Conservation (phyloP, 1,284 basidiomycete genomes). For the Omphalotus olearius region DNA sequence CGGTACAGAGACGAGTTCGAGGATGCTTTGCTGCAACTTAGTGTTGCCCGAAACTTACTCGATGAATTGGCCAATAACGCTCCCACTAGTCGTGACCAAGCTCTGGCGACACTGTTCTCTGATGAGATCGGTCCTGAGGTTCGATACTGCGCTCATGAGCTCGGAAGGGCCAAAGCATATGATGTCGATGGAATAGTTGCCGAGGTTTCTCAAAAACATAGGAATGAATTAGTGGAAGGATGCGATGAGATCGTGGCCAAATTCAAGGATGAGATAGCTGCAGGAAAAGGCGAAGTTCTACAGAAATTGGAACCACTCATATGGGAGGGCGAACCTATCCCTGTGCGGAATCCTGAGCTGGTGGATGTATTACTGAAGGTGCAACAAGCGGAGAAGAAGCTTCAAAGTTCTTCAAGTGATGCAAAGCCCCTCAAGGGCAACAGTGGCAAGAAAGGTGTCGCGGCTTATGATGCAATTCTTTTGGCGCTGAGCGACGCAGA, state of each 20-base stretch:
- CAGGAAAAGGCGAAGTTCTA: slow-evolving; percentile 41
- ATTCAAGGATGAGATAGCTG: slow-evolving; percentile 42
- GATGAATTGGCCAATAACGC: slow-evolving; percentile 68
- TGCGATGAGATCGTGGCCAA: slow-evolving; percentile 56
- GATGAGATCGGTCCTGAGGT: slow-evolving; percentile 71
- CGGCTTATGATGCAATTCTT: slow-evolving; percentile 82
- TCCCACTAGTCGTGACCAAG: slow-evolving; percentile 84
- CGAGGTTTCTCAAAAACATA: slow-evolving; percentile 61
- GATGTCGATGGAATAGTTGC: slow-evolving; percentile 81
- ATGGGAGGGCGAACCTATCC: slow-evolving; percentile 85
- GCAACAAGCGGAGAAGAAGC: slow-evolving; percentile 68
- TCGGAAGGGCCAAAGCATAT: slow-evolving; percentile 72
- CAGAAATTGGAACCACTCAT: slow-evolving; percentile 51
- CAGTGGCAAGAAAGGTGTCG: slow-evolving; percentile 67
- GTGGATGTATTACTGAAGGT: slow-evolving; percentile 85
- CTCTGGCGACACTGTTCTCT: slow-evolving; percentile 51
- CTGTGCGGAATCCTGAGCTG: slow-evolving; percentile 87
- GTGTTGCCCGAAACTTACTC: slow-evolving; percentile 76
- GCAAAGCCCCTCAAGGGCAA: slow-evolving; percentile 33
- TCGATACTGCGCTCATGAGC: slow-evolving; percentile 88
- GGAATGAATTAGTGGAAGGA: slow-evolving; percentile 57
- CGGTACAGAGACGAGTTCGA: slow-evolving; percentile 73
- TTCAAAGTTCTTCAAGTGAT: slow-evolving; percentile 35
- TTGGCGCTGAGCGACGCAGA: slow-evolving; percentile 85
- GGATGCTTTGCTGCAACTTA: slow-evolving; percentile 74